These are phyloP conservation scores for Aspergillus mulundensis DNA, from an alignment of 495 filamentous ascomycete genomes.

Conservation along the genomic window DNA sequence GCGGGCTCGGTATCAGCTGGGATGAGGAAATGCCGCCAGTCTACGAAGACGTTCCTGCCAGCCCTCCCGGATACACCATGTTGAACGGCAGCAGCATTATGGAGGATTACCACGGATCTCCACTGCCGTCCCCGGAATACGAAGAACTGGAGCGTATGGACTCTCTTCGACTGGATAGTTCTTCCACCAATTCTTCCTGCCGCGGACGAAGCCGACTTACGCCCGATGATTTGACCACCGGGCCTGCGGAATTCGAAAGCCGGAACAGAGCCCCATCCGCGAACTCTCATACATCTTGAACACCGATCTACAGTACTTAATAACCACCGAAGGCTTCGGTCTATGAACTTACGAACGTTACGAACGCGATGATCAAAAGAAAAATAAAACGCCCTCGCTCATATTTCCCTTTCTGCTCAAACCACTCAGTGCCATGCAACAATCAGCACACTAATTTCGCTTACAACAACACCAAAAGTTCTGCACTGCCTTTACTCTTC, in stretches of 20 bases:
- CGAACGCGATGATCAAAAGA: conserved; percentile 13
- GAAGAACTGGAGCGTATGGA: conserved; percentile 45
- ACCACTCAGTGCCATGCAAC: not conserved
- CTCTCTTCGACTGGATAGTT: conserved; percentile 36
- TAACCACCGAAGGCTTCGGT: not conserved
- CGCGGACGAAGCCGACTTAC: conserved; percentile 20
- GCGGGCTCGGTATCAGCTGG: conserved; percentile 91
- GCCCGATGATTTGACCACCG: conserved; percentile 21
- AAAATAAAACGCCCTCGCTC: not conserved
- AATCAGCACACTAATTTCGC: not conserved
- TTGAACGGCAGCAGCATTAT: conserved; percentile 38
- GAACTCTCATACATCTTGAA: conserved; percentile 12
- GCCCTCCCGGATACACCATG: conserved; percentile 72
- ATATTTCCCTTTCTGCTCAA: not conserved
- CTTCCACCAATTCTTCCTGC: conserved; percentile 34
- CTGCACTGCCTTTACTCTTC: not conserved
- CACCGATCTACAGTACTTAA: not conserved
- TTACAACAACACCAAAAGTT: not conserved
- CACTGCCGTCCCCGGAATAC: conserved; percentile 37
- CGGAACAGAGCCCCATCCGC: conserved; percentile 16
- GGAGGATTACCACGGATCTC: conserved; percentile 44
- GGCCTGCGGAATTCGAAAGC: conserved; percentile 14
- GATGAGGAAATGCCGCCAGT: conserved; percentile 93
- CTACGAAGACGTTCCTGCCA: conserved; percentile 89
- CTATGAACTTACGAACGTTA: conserved; percentile 17